phyloP scores from a whole-genome alignment of 495 filamentous ascomycete genomes.

The Aspergillus conjunctus region DNA sequence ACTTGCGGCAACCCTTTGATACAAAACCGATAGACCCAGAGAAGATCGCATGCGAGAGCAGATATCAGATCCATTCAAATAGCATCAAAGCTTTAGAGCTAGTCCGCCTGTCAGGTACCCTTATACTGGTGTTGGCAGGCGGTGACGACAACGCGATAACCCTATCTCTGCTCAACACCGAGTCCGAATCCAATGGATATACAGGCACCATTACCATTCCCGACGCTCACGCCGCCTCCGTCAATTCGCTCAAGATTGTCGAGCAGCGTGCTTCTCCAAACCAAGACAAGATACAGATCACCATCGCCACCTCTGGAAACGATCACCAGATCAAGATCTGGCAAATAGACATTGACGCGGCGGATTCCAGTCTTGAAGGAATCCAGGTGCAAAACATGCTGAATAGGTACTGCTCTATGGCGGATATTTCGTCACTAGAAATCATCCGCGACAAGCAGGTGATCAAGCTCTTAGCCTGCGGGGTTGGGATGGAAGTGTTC shows the following conservation, averaged over 20 bases:
- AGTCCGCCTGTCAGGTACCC: slow-evolving; percentile 30
- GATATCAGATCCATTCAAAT: slow-evolving; percentile 68
- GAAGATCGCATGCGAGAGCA: slow-evolving; percentile 36
- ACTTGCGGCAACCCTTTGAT: slow-evolving; percentile 26
- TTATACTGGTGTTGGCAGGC: slow-evolving; percentile 65
- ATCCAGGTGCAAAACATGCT: slow-evolving; percentile 46
- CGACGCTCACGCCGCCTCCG: slow-evolving; percentile 77
- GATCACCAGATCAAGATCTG: slow-evolving; percentile 84
- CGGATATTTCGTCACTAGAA: slow-evolving; percentile 59
- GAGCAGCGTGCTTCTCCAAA: slow-evolving; percentile 9
- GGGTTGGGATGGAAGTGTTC: slow-evolving; percentile 59
- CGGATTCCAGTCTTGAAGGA: slow-evolving; percentile 31
- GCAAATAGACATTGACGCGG: slow-evolving; percentile 49
- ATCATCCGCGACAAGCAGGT: slow-evolving; percentile 28
- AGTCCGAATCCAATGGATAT: slow-evolving; percentile 11
- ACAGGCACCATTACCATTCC: slow-evolving; percentile 59
- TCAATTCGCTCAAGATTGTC: slow-evolving; percentile 66
- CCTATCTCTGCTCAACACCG: slow-evolving; percentile 49
- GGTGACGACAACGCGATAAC: slow-evolving; percentile 83
- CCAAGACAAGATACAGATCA: slow-evolving; percentile 19
- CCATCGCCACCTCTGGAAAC: slow-evolving; percentile 67
- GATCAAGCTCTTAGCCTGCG: slow-evolving; percentile 48
- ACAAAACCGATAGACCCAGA: slow-evolving; percentile 21
- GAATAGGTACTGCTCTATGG: slow-evolving; percentile 63
- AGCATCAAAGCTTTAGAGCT: slow-evolving; percentile 63